These are phyloP conservation scores for Solanum clarkiae DNA, from an alignment of 257 asterid genomes.

Conservation along the genomic window DNA sequence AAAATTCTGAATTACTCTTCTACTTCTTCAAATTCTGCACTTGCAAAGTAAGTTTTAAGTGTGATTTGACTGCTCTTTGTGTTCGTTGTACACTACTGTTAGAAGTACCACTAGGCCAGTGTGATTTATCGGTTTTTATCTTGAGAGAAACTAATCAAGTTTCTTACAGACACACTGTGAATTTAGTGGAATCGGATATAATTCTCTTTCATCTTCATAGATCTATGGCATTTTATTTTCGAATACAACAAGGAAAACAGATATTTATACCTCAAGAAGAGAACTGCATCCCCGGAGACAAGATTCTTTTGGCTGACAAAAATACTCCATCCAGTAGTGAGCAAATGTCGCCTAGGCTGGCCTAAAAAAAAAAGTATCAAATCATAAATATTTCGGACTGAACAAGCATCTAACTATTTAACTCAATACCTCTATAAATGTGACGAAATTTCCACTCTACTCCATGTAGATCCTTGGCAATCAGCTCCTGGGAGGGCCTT, in stretches of 20 bases:
- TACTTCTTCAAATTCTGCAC: not conserved
- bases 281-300: slow-evolving; percentile 85
- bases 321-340: slow-evolving; percentile 96
- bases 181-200: not conserved
- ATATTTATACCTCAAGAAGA: slow-evolving; percentile 61
- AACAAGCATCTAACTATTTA: not conserved
- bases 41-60: not conserved
- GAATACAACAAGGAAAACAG: not conserved
- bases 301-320: slow-evolving; percentile 92
- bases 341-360: slow-evolving; percentile 98
- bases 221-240: not conserved
- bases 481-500: slow-evolving; percentile 92
- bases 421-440: slow-evolving; percentile 73
- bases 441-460: slow-evolving; percentile 97
- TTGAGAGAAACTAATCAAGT: not conserved
- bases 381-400: not conserved
- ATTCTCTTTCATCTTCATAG: not conserved
- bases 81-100: not conserved
- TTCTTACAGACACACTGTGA: not conserved
- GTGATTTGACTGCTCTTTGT: not conserved
- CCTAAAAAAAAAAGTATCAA: slow-evolving; percentile 40
- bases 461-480: slow-evolving; percentile 89
- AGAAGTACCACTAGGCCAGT: not conserved
- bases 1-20: not conserved
- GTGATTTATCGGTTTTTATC: not conserved